Evolutionary conservation across 345 rosid genomes (phyloP), one percentile per base, ranked within the genome.

Genomic region (Limnanthes douglasii): DNA sequence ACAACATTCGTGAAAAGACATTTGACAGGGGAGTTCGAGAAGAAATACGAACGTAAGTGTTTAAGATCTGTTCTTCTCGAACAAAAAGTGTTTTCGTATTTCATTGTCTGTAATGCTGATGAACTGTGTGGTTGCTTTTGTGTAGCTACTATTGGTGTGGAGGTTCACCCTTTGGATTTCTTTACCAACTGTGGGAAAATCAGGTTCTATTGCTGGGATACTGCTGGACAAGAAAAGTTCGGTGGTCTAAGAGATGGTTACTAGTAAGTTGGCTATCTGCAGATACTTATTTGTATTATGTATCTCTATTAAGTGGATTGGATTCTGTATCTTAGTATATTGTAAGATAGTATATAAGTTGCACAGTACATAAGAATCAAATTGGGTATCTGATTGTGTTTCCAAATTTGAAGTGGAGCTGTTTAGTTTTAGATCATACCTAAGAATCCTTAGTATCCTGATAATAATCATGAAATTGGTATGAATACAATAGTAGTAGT

Each of bases 181-280:
- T 71, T 65, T 53, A 88, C 97, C 0, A 88, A 83, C 61, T 76
- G 90, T 18, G 97, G 97, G 10, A 73, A 83, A 52, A 60, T 88
- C 51, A 68, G 97, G 2, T 88, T 88, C 43, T 76, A 88, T 57
- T 83, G 95, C 70, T 88, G 95, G 97, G 95, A 88, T 18, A 88
- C 97, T 35, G 95, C 97, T 9, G 93, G 97, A 0, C 97, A 88
- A 39, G 97, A 83, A 69, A 83, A 79, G 52, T 83, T 88, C 17
- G 95, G 97, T 50, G 95, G 95, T 13, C 84, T 88, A 4, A 58
- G 95, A 41, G 97, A 83, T 73, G 97, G 97, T 16, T 88, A 88
- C 55, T 88, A 83, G 97, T 88, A 45, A 63, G 97, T 52, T 25
- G 12, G 18, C 37, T 15, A n/a, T n/a, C n/a, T n/a, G n/a, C n/a